phyloP scores from a whole-genome alignment of 345 rosid species.

The Linum usitatissimum region DNA sequence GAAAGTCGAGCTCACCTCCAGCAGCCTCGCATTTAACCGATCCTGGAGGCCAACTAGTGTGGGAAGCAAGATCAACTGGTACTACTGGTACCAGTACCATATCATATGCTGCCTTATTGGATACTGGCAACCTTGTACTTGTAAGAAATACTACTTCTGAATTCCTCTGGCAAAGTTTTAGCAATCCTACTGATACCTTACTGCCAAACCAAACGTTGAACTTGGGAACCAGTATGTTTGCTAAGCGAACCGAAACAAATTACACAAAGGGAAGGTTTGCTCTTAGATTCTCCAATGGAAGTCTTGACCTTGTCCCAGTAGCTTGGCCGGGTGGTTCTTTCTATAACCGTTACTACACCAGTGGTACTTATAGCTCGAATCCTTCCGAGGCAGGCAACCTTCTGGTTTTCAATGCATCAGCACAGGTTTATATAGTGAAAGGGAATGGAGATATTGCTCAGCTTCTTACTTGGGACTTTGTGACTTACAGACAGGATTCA shows the following conservation, averaged over 20 bases:
- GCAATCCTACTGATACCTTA: constrained; percentile 30
- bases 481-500: not conserved
- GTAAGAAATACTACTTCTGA: not conserved
- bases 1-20: constrained; percentile 14
- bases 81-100: not conserved
- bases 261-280: constrained; percentile 16
- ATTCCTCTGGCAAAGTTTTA: constrained; percentile 32
- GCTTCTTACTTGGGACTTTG: not conserved
- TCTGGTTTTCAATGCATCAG: constrained; percentile 13
- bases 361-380: constrained; percentile 1
- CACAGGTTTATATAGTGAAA: not conserved
- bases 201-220: constrained; percentile 27
- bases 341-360: constrained; percentile 16
- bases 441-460: constrained; percentile 8
- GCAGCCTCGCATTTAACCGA: constrained; percentile 11
- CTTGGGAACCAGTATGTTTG: constrained; percentile 8
- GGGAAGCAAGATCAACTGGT: not conserved
- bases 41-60: constrained; percentile 7
- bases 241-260: constrained; percentile 13
- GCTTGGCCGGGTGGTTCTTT: constrained; percentile 5
- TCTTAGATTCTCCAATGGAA: constrained; percentile 14
- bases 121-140: constrained; percentile 32
- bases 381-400: constrained; percentile 1
- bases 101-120: constrained; percentile 18
- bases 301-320: constrained; percentile 11